Percentiles rank a stretch among this genome's conserved stretches.
phyloP scores from a whole-genome alignment of 2,329 filamentous ascomycete genomes.

The Talaromyces sp. region DNA sequence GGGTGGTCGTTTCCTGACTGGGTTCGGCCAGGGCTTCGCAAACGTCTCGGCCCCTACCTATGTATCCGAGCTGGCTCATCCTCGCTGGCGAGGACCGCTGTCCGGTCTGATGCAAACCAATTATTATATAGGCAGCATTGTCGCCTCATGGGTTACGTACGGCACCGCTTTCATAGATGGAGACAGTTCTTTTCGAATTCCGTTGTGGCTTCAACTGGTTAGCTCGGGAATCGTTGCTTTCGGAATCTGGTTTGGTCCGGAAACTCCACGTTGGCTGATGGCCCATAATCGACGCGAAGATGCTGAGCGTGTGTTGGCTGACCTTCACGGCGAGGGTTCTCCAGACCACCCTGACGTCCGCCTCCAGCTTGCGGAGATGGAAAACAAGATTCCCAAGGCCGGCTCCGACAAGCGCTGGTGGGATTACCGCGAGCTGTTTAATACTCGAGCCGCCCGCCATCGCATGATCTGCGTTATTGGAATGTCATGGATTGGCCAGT shows the following conservation, averaged over 20 bases:
- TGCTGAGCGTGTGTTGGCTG: conserved; percentile 6
- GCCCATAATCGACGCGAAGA: conserved; percentile 8
- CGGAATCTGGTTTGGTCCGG: conserved; percentile 9
- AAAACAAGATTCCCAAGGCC: conserved; percentile 3
- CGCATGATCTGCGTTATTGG: conserved; percentile 36
- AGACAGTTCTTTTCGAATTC: conserved; percentile 10
- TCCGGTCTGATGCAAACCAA: conserved; percentile 11
- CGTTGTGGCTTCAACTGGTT: conserved; percentile 11
- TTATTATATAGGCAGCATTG: conserved; percentile 8
- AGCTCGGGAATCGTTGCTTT: conserved; percentile 5
- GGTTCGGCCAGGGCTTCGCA: conserved; percentile 9
- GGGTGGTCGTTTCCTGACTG: conserved; percentile 9
- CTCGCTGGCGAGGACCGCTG: conserved; percentile 12
- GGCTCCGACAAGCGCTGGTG: conserved; percentile 11
- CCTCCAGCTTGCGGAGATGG: conserved; percentile 10
- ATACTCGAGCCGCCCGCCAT: conserved; percentile 27
- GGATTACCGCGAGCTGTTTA: conserved; percentile 13
- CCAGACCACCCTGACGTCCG: not conserved
- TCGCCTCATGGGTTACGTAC: conserved; percentile 11
- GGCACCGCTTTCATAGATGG: conserved; percentile 10
- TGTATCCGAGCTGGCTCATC: conserved; percentile 10
- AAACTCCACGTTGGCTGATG: conserved; percentile 11
- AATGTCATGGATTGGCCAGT: conserved; percentile 41
- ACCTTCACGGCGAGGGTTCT: conserved; percentile 5
- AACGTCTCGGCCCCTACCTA: conserved; percentile 9